Conservation (phyloP, 1,284 basidiomycete species). For the Calocybe gambosa region DNA sequence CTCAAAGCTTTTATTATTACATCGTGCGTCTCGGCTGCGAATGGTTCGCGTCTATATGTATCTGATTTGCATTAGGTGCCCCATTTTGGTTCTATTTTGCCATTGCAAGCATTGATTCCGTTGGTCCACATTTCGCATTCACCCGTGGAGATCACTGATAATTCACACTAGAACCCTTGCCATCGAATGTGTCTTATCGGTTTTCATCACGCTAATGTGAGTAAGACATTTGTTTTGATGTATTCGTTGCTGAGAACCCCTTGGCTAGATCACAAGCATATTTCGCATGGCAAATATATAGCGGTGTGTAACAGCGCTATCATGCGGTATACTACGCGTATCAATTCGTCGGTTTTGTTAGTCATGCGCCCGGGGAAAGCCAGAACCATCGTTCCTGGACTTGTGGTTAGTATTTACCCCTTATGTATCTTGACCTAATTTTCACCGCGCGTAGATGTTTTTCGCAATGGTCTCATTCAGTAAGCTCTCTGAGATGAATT, state of each 20-base stretch:
- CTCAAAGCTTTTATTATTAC: not conserved
- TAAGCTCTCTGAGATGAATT: not conserved
- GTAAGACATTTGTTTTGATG: not conserved
- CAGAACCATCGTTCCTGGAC: conserved; percentile 1
- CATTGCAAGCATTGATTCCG: not conserved
- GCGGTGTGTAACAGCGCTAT: not conserved
- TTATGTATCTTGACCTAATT: not conserved
- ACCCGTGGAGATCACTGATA: too few relatives aligned
- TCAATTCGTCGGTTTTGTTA: not conserved
- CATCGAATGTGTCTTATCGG: conserved; percentile 6
- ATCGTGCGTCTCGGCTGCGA: too few relatives aligned
- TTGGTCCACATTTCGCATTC: not conserved
- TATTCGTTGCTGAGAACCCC: not conserved
- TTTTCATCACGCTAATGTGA: conserved; percentile 9
- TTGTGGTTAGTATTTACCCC: conserved; percentile 2
- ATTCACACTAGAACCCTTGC: conserved; percentile 5
- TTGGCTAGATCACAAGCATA: conserved; percentile 5
- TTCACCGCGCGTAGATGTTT: conserved; percentile 2
- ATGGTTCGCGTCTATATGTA: too few relatives aligned
- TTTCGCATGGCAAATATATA: conserved; percentile 9
- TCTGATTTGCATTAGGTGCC: not conserved
- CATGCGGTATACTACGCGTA: too few relatives aligned
- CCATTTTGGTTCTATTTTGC: not conserved
- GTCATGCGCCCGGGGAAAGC: conserved; percentile 3
- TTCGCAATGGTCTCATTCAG: conserved; percentile 7